Evolutionary conservation across 768 basidiomycete species (phyloP).

Genomic region (Trametes punicea): DNA sequence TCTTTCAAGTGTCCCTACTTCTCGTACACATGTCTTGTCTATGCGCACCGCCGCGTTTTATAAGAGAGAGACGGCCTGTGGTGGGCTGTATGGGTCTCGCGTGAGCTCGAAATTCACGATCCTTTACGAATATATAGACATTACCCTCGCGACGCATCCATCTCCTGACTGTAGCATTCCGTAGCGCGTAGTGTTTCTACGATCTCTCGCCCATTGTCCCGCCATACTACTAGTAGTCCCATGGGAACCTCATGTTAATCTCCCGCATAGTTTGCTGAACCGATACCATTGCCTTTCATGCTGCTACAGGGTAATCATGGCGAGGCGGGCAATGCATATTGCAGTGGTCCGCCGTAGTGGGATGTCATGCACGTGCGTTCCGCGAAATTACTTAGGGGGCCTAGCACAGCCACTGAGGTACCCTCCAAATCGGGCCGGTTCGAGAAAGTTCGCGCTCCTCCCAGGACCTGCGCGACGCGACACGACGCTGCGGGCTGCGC

Average conservation of each 20-base stretch:
- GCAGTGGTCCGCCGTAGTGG: too few species aligned
- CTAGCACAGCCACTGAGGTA: conserved; percentile 4
- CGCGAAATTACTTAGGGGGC: too few species aligned
- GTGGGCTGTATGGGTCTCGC: too few species aligned
- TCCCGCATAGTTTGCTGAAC: too few species aligned
- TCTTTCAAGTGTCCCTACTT: too few species aligned
- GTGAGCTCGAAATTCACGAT: neutral
- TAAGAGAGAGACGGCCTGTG: too few species aligned
- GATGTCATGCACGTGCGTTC: too few species aligned
- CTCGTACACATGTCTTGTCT: too few species aligned
- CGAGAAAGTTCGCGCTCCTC: conserved; percentile 3
- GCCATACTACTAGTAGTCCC: neutral
- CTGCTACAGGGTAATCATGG: too few species aligned
- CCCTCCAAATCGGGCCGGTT: neutral
- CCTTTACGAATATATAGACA: neutral
- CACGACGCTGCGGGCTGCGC: neutral
- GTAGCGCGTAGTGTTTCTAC: neutral
- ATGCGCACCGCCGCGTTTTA: too few species aligned
- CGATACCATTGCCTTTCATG: too few species aligned
- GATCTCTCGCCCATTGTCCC: neutral
- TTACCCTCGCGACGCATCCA: neutral
- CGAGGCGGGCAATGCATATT: too few species aligned
- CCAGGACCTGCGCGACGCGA: neutral
- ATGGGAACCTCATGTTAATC: neutral
- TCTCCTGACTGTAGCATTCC: neutral